phyloP scores from a whole-genome alignment of 2,329 filamentous ascomycete genomes.

The Aspergillus tubingensis region DNA sequence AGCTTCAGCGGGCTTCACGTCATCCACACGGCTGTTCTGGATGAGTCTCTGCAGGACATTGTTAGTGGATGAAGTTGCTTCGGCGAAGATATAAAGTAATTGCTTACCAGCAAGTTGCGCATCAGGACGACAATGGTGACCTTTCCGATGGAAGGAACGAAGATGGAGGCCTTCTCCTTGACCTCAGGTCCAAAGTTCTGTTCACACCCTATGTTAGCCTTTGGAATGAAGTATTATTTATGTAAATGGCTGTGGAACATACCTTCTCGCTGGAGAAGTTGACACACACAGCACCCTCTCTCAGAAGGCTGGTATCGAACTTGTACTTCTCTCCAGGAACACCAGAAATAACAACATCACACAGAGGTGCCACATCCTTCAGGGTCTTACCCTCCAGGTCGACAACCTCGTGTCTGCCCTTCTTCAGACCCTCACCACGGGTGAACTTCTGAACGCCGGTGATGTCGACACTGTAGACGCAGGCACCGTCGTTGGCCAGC shows the following conservation, averaged over 20 bases:
- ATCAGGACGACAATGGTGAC: slow-evolving; percentile 92
- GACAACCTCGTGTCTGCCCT: slow-evolving; percentile 80
- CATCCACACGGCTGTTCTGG: slow-evolving; percentile 45
- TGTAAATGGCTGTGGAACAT: background rate
- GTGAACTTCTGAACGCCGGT: slow-evolving; percentile 91
- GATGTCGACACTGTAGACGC: slow-evolving; percentile 92
- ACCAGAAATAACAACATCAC: slow-evolving; percentile 92
- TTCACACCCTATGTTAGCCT: slow-evolving; percentile 5
- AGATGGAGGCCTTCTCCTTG: slow-evolving; percentile 95
- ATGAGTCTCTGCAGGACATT: slow-evolving; percentile 38
- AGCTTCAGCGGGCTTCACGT: slow-evolving; percentile 43
- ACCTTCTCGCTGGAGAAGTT: slow-evolving; percentile 93
- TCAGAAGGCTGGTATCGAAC: slow-evolving; percentile 77
- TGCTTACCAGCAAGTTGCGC: slow-evolving; percentile 79
- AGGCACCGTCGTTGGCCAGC: slow-evolving; percentile 92
- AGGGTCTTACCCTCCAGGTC: slow-evolving; percentile 79
- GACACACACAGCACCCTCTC: slow-evolving; percentile 94
- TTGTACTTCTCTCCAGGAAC: slow-evolving; percentile 89
- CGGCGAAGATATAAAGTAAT: background rate
- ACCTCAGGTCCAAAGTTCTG: slow-evolving; percentile 85
- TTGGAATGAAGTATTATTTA: background rate
- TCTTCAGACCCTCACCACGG: slow-evolving; percentile 81
- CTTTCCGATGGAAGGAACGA: slow-evolving; percentile 95
- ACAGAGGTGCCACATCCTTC: slow-evolving; percentile 79
- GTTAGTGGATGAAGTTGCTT: slow-evolving; percentile 19